These are phyloP conservation scores for Apiotrichum brassicae DNA, from an alignment of 1,284 basidiomycete species.

Conservation along the genomic window DNA sequence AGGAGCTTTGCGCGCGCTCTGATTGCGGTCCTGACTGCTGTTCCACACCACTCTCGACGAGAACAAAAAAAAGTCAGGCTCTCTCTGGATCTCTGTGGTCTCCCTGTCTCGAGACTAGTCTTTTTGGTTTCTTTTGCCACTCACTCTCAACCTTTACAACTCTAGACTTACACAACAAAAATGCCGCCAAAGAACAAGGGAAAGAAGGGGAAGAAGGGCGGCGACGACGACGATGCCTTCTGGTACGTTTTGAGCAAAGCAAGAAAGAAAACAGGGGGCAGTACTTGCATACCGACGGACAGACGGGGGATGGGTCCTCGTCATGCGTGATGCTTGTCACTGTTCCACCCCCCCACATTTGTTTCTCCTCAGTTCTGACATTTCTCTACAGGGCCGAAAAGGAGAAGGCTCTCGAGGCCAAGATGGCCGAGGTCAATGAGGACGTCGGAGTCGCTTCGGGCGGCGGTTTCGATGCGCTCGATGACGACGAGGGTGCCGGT, in stretches of 20 bases:
- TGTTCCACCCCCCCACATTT: too few species aligned
- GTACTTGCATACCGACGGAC: too few species aligned
- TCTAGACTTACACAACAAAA: constrained; percentile 6
- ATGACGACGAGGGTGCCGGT: constrained; percentile 62
- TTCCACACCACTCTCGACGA: too few species aligned
- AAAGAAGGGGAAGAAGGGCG: constrained; percentile 73
- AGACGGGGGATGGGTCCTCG: too few species aligned
- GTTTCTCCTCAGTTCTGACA: too few species aligned
- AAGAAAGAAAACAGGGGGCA: too few species aligned
- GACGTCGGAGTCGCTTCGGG: constrained; percentile 49
- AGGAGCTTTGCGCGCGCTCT: too few species aligned
- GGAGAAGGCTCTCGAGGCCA: constrained; percentile 36
- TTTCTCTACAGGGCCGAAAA: constrained; percentile 35
- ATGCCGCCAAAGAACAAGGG: constrained; percentile 87
- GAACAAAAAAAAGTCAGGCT: too few species aligned
- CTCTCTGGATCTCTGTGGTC: too few species aligned
- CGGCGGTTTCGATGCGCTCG: constrained; percentile 37
- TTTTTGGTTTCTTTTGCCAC: background rate
- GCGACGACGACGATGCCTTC: constrained; percentile 64
- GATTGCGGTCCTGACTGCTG: too few species aligned
- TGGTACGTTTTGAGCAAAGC: constrained; percentile 60
- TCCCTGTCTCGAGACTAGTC: too few species aligned
- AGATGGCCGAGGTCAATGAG: constrained; percentile 50
- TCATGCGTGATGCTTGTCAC: too few species aligned
- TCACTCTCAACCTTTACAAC: constrained; percentile 7